Evolutionary conservation across 306 rosid genomes (phyloP).

Genomic region (Medicago arabica): DNA sequence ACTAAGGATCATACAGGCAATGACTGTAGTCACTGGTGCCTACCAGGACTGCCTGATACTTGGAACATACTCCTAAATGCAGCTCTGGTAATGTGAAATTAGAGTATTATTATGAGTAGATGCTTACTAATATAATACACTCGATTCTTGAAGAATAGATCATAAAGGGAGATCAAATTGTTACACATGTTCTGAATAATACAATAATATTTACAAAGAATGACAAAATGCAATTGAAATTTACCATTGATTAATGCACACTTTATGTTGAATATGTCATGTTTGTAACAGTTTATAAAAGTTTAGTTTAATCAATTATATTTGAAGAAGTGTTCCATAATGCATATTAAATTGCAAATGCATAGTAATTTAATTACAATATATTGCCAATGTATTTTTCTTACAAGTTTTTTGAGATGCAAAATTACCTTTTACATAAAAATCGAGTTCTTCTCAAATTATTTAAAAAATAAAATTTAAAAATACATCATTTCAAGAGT

Average conservation of each 20-base stretch:
- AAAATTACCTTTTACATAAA: no score
- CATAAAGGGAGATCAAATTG: conserved; percentile 34
- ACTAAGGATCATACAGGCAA: conserved; percentile 54
- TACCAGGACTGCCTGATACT: conserved; percentile 93
- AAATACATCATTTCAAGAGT: background rate
- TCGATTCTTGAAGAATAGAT: conserved; percentile 18
- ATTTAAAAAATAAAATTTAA: no score
- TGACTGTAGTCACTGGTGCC: conserved; percentile 98
- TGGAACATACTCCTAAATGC: conserved; percentile 90
- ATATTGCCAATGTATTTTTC: no score
- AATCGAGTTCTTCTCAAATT: no score
- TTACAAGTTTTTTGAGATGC: background rate
- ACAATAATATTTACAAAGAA: background rate
- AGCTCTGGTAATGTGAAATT: conserved; percentile 52
- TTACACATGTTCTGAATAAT: conserved; percentile 5
- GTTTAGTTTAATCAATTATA: conserved; percentile 4
- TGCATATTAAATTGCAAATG: background rate
- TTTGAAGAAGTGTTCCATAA: background rate
- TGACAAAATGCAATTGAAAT: conserved; percentile 20
- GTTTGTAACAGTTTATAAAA: conserved; percentile 4
- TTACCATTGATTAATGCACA: conserved; percentile 27
- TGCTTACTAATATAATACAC: conserved; percentile 6
- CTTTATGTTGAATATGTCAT: conserved; percentile 32
- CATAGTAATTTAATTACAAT: background rate
- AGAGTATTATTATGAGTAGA: conserved; percentile 17